Conservation (phyloP, 164 flowering plant genomes). For the Aristolochia californica region DNA sequence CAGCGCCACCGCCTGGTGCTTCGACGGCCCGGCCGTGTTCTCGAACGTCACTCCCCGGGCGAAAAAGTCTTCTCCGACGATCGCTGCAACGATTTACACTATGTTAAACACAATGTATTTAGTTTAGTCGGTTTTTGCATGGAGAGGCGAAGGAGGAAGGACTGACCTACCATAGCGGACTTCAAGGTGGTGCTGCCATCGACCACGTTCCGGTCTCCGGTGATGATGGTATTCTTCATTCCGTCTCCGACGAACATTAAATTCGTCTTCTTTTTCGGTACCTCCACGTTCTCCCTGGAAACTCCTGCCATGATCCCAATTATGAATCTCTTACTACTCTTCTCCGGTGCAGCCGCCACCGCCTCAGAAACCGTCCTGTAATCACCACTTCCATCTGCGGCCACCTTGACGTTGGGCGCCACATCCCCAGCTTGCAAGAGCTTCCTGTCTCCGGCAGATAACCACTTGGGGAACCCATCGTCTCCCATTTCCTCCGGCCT, state of each 20-base stretch:
- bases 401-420: slow-evolving; percentile 40
- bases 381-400: slow-evolving; percentile 80
- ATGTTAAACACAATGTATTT: no score
- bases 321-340: slow-evolving; percentile 46
- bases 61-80: slow-evolving; percentile 22
- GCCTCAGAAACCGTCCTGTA: slow-evolving; percentile 55
- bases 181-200: no score
- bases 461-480: not conserved
- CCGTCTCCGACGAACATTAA: no score
- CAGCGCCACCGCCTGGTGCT: slow-evolving; percentile 43
- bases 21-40: slow-evolving; percentile 45
- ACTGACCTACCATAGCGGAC: no score
- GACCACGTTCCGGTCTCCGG: no score
- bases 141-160: no score
- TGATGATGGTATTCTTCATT: no score
- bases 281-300: no score
- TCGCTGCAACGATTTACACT: no score
- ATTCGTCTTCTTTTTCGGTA: no score
- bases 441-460: slow-evolving; percentile 1
- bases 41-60: slow-evolving; percentile 39
- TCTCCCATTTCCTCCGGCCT: not conserved
- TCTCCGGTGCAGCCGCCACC: slow-evolving; percentile 64
- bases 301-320: slow-evolving; percentile 26
- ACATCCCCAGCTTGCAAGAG: not conserved
- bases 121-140: no score